Evolutionary conservation across 2,329 filamentous ascomycete species (phyloP).

Genomic region (Clarireedia paspali): DNA sequence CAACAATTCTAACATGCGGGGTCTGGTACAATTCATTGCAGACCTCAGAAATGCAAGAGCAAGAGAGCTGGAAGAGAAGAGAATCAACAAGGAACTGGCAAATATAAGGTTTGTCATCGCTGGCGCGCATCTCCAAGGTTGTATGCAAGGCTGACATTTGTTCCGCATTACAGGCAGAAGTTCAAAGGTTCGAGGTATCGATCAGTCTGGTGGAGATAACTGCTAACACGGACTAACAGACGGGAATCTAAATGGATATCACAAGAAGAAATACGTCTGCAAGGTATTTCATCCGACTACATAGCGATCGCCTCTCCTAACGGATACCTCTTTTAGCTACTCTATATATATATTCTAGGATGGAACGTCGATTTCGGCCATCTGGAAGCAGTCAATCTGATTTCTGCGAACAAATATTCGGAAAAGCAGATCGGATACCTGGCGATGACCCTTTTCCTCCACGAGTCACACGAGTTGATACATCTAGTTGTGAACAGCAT

Average conservation of each 20-base stretch:
- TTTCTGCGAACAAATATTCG: slow-evolving; percentile 94
- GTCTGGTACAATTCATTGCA: slow-evolving; percentile 96
- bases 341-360: slow-evolving; percentile 98
- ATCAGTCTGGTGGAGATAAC: background rate
- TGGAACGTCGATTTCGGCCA: slow-evolving; percentile 99
- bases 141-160: slow-evolving; percentile 18
- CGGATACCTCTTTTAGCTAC: slow-evolving; percentile 40
- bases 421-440: slow-evolving; percentile 99
- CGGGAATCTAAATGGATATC: slow-evolving; percentile 87
- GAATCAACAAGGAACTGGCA: slow-evolving; percentile 98
- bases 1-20: slow-evolving; percentile 63
- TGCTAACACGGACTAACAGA: slow-evolving; percentile 39
- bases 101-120: slow-evolving; percentile 67
- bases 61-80: slow-evolving; percentile 93
- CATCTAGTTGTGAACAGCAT: slow-evolving; percentile 98
- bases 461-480: slow-evolving; percentile 92
- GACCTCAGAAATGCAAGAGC: slow-evolving; percentile 92
- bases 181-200: slow-evolving; percentile 61
- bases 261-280: slow-evolving; percentile 99
- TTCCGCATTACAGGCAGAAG: slow-evolving; percentile 58
- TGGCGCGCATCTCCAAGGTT: slow-evolving; percentile 3
- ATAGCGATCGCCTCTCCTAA: background rate
- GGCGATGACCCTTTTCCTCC: slow-evolving; percentile 92
- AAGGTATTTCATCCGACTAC: slow-evolving; percentile 47
- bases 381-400: slow-evolving; percentile 94